Evolutionary conservation across 2,329 filamentous ascomycete genomes (phyloP).

Genomic region (Paecilomyces dactylethromorphus): DNA sequence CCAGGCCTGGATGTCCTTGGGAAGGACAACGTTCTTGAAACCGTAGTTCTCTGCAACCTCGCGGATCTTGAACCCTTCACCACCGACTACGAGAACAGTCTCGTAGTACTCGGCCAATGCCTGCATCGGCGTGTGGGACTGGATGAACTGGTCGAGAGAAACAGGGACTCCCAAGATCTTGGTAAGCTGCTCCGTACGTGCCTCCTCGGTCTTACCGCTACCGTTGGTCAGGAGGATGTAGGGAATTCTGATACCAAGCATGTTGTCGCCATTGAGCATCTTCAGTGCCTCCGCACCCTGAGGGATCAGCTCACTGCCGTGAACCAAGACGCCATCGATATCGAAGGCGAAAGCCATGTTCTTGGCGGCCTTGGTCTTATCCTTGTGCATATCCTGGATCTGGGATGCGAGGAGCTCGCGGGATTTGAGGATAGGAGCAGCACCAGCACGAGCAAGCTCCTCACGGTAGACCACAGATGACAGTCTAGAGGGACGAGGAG

Average conservation of each 20-base stretch:
- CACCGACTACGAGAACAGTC: slow-evolving; percentile 68
- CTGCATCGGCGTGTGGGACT: slow-evolving; percentile 71
- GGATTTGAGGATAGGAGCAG: slow-evolving; percentile 50
- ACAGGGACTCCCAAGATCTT: slow-evolving; percentile 61
- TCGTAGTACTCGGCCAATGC: slow-evolving; percentile 70
- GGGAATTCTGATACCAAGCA: slow-evolving; percentile 71
- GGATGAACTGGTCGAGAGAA: slow-evolving; percentile 67
- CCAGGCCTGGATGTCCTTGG: slow-evolving; percentile 67
- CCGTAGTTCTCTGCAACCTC: slow-evolving; percentile 68
- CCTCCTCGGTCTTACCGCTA: slow-evolving; percentile 62
- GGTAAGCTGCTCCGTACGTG: slow-evolving; percentile 60
- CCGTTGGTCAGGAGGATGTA: slow-evolving; percentile 71
- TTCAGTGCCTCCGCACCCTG: slow-evolving; percentile 60
- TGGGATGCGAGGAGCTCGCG: slow-evolving; percentile 64
- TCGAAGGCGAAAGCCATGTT: slow-evolving; percentile 75
- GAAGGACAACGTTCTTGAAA: slow-evolving; percentile 66
- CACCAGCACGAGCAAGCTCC: slow-evolving; percentile 39
- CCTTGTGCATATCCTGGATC: slow-evolving; percentile 59
- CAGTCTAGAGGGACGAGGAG: slow-evolving; percentile 62
- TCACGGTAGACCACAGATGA: slow-evolving; percentile 51
- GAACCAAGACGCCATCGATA: slow-evolving; percentile 65
- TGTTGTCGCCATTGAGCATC: slow-evolving; percentile 68
- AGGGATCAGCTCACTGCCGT: slow-evolving; percentile 64
- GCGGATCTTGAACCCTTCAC: slow-evolving; percentile 67
- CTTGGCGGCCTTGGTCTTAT: slow-evolving; percentile 64